phyloP scores from a whole-genome alignment of 2,329 filamentous ascomycete species.

The Chaetoscypha palmicola region DNA sequence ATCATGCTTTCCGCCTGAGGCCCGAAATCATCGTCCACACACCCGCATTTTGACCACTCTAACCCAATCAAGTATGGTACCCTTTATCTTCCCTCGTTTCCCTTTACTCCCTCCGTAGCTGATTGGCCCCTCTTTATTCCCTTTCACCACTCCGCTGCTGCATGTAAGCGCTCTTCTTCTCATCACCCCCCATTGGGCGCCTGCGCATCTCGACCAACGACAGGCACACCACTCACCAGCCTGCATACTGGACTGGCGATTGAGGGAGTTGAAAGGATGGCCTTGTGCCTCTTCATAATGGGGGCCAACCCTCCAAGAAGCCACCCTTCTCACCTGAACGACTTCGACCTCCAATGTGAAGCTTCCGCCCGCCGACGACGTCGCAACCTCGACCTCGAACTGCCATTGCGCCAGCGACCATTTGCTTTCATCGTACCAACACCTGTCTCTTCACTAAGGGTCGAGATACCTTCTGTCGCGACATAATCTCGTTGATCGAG shows the following conservation, averaged over 20 bases:
- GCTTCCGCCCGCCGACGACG: constrained; percentile 10
- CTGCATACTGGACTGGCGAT: no score
- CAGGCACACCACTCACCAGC: not conserved
- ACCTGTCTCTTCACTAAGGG: not conserved
- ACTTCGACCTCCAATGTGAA: constrained; percentile 9
- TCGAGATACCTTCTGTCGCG: not conserved
- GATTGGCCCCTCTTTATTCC: constrained; percentile 1
- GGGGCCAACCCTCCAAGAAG: constrained; percentile 1
- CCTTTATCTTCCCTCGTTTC: no score
- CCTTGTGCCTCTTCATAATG: constrained; percentile 10
- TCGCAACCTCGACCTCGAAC: constrained; percentile 10
- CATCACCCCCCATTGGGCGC: constrained; percentile 6
- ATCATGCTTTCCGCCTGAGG: no score
- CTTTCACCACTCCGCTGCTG: constrained; percentile 2
- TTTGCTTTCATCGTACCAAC: not conserved
- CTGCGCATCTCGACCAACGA: constrained; percentile 1
- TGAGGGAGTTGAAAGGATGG: constrained; percentile 4
- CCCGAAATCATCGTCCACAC: no score
- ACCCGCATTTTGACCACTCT: no score
- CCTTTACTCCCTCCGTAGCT: no score
- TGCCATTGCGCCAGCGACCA: constrained; percentile 6
- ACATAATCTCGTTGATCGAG: constrained; percentile 12
- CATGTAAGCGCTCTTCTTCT: constrained; percentile 9
- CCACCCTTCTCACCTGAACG: not conserved
- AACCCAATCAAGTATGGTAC: no score